Percentiles rank a stretch among this genome's conserved stretches.
Evolutionary conservation across 441 rosid species (phyloP).

Genomic region (Raphanus hybrid): DNA sequence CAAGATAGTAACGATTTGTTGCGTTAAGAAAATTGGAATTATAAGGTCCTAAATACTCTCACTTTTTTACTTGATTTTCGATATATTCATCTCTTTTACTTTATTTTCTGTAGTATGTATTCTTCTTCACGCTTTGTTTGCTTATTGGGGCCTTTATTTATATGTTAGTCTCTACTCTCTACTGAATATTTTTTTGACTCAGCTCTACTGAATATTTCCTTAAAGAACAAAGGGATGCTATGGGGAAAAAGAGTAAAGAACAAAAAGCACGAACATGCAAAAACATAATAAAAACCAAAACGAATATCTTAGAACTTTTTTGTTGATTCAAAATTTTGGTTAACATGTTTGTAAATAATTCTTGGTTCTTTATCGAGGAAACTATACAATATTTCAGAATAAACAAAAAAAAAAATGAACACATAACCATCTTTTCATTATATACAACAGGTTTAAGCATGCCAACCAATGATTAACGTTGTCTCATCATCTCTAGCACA

Average conservation of each 20-base stretch:
- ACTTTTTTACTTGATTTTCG: constrained; percentile 3
- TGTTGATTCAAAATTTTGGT: neutral
- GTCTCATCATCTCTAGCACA: constrained; percentile 11
- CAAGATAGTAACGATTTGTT: constrained; percentile 1
- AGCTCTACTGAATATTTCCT: neutral
- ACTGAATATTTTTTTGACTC: too few relatives aligned
- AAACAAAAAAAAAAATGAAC: neutral
- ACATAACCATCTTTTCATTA: constrained; percentile 16
- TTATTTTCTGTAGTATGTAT: constrained; percentile 24
- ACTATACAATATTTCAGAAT: neutral
- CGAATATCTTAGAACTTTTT: neutral
- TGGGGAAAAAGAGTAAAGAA: constrained; percentile 25
- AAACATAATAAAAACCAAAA: neutral
- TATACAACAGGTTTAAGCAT: constrained; percentile 25
- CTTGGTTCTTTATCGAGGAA: neutral
- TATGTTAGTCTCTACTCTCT: constrained; percentile 7
- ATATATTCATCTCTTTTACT: constrained; percentile 25
- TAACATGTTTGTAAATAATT: neutral
- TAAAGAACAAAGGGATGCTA: constrained; percentile 27
- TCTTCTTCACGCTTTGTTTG: constrained; percentile 30
- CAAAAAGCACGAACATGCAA: constrained; percentile 18
- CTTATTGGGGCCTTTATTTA: constrained; percentile 10
- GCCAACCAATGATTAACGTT: constrained; percentile 6
- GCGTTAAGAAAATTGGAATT: neutral
- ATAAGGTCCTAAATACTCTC: neutral